Evolutionary conservation across 331 rosid species (phyloP).

Genomic region (Pyracantha coccinea): DNA sequence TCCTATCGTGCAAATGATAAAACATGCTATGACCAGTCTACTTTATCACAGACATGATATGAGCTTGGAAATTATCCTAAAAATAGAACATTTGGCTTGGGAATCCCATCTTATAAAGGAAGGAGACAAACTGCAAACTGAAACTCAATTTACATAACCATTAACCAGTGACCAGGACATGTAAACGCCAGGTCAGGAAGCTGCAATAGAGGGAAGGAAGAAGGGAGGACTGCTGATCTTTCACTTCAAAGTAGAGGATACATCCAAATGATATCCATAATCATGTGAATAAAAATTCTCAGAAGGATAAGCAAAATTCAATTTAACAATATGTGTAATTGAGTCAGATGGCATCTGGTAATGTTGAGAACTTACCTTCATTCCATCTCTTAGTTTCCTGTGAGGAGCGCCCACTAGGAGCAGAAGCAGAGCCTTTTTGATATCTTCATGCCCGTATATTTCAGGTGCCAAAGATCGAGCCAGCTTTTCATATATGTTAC

Average conservation of each 20-base stretch:
- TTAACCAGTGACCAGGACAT: neutral
- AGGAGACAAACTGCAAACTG: neutral
- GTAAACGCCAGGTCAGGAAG: neutral
- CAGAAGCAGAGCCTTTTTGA: conserved; percentile 85
- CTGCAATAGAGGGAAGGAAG: neutral
- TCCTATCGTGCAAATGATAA: neutral
- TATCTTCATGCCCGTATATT: conserved; percentile 95
- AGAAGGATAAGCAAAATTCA: no score
- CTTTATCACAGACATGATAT: neutral
- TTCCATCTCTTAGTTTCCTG: conserved; percentile 82
- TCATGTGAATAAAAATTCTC: neutral
- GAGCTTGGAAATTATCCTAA: neutral
- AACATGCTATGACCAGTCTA: neutral
- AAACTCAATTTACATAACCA: neutral
- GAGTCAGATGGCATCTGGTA: neutral
- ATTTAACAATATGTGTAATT: neutral
- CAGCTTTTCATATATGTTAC: conserved; percentile 79
- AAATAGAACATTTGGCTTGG: neutral
- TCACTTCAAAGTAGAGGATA: neutral
- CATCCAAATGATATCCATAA: neutral
- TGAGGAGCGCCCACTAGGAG: conserved; percentile 98
- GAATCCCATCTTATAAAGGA: neutral
- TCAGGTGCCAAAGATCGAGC: conserved; percentile 92
- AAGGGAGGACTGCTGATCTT: neutral
- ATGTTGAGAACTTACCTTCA: conserved; percentile 55